These are phyloP conservation scores for Cladophialophora chaetospira DNA, from an alignment of 2,329 filamentous ascomycete genomes.

Conservation along the genomic window DNA sequence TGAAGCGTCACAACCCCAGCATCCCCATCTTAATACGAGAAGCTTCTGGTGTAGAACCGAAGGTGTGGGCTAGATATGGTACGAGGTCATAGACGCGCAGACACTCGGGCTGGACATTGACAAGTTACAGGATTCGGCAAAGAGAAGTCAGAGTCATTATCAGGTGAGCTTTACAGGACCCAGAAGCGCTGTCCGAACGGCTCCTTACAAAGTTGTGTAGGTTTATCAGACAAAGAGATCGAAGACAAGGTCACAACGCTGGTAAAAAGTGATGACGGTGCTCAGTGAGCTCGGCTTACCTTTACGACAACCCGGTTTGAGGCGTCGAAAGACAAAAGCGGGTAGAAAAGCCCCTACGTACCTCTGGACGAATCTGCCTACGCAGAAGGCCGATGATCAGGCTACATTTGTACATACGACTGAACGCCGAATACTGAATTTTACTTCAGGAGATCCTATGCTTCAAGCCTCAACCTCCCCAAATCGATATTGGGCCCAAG, in stretches of 20 bases:
- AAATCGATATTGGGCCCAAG: slow-evolving; percentile 59
- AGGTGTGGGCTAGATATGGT: slow-evolving; percentile 93
- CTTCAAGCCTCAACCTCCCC: slow-evolving; percentile 35
- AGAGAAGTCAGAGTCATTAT: slow-evolving; percentile 66
- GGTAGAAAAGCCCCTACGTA: too few species aligned
- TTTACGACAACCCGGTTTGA: too few species aligned
- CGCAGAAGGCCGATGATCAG: slow-evolving; percentile 1
- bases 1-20: slow-evolving; percentile 98
- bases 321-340: too few species aligned
- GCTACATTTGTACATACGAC: slow-evolving; percentile 29
- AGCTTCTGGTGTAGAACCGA: slow-evolving; percentile 79
- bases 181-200: background rate
- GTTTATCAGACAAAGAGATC: slow-evolving; percentile 69
- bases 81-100: slow-evolving; percentile 37
- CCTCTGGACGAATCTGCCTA: too few species aligned
- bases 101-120: slow-evolving; percentile 11
- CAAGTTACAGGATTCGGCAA: slow-evolving; percentile 61
- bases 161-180: slow-evolving; percentile 48
- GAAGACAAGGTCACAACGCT: slow-evolving; percentile 67
- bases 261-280: slow-evolving; percentile 54
- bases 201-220: slow-evolving; percentile 41
- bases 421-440: too few species aligned
- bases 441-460: background rate
- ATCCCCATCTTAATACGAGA: slow-evolving; percentile 94
- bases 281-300: background rate